Conservation (phyloP, 2,329 filamentous ascomycete genomes). For the Pezicula carpinea region DNA sequence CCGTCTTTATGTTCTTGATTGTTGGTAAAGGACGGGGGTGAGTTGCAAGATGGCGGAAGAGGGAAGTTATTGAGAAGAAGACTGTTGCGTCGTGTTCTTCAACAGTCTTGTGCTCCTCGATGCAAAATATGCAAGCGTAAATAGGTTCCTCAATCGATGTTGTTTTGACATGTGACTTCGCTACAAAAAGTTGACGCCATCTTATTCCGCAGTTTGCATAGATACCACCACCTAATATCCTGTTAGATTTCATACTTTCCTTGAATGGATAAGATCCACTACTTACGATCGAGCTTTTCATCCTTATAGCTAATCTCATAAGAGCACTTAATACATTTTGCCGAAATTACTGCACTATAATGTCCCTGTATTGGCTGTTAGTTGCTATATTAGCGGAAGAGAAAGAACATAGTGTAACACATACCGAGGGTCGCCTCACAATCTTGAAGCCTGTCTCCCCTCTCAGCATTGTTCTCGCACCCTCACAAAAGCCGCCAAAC, state of each 20-base stretch:
- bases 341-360: constrained; percentile 23
- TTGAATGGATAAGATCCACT: neutral
- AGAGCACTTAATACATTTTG: constrained; percentile 25
- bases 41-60: constrained; percentile 26
- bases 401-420: constrained; percentile 1
- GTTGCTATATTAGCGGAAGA: constrained; percentile 2
- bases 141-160: constrained; percentile 22
- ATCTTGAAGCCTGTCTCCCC: constrained; percentile 25
- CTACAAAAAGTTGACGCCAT: constrained; percentile 26
- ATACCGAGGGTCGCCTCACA: constrained; percentile 25
- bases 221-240: constrained; percentile 22
- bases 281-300: constrained; percentile 4
- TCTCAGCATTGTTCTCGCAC: constrained; percentile 20
- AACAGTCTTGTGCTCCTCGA: constrained; percentile 24
- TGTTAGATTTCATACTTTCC: constrained; percentile 7
- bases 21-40: constrained; percentile 25
- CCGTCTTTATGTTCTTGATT: constrained; percentile 19
- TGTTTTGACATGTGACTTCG: constrained; percentile 26
- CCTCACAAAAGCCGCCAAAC: constrained; percentile 27
- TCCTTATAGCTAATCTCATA: constrained; percentile 28
- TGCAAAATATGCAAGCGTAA: constrained; percentile 30
- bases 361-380: constrained; percentile 20
- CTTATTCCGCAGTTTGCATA: constrained; percentile 25
- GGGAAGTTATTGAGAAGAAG: constrained; percentile 24
- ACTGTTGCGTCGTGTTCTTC: constrained; percentile 30